These are phyloP conservation scores for Fusarium newnesense DNA, from an alignment of 2,329 filamentous ascomycete species.

Conservation along the genomic window DNA sequence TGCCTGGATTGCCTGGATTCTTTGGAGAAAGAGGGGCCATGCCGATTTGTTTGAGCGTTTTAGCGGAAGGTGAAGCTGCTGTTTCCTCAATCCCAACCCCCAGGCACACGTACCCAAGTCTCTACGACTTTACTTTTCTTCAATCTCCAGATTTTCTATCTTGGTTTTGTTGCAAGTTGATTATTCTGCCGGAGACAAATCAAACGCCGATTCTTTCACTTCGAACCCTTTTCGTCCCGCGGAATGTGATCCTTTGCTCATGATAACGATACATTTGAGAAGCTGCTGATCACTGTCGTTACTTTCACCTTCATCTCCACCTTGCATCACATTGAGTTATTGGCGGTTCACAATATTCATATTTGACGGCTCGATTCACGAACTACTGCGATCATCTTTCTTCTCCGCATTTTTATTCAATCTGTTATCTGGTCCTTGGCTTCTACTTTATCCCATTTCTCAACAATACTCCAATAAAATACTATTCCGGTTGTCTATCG, in stretches of 20 bases:
- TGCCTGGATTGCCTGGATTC: slow-evolving; percentile 13
- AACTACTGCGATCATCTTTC: not conserved
- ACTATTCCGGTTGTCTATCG: slow-evolving; percentile 14
- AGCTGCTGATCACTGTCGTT: slow-evolving; percentile 13
- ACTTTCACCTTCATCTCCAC: not conserved
- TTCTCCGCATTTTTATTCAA: not conserved
- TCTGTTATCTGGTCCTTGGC: not conserved
- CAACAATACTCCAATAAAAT: not conserved
- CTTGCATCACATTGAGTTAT: slow-evolving; percentile 12
- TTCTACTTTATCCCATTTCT: not conserved
- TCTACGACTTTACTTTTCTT: slow-evolving; percentile 24
- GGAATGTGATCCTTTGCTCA: slow-evolving; percentile 16
- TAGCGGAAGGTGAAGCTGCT: slow-evolving; percentile 4
- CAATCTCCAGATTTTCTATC: slow-evolving; percentile 23
- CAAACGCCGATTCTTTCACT: not conserved
- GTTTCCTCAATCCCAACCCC: slow-evolving; percentile 20
- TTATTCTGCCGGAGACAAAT: not conserved
- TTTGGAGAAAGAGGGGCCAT: slow-evolving; percentile 29
- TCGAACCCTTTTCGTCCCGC: not conserved
- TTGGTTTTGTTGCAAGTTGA: slow-evolving; percentile 2
- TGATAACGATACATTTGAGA: slow-evolving; percentile 9
- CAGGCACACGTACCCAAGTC: not conserved
- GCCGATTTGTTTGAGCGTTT: slow-evolving; percentile 12
- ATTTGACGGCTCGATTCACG: not conserved
- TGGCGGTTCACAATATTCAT: slow-evolving; percentile 16